Conservation (phyloP, 2,329 filamentous ascomycete genomes). For the Cercospora sp. region DNA sequence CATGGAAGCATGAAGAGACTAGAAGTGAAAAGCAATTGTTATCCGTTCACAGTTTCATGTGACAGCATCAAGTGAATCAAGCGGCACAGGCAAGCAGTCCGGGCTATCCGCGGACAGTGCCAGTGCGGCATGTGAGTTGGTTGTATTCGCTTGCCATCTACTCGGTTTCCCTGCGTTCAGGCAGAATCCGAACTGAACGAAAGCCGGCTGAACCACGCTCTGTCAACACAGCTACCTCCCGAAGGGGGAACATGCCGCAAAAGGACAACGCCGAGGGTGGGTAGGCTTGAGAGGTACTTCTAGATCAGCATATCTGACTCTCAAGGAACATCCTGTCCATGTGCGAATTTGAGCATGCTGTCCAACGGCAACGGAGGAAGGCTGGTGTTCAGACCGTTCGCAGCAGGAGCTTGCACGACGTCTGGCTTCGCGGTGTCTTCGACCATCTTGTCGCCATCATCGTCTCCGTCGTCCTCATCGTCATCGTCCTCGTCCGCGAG, state of each 20-base stretch:
- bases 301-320: background rate
- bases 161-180: background rate
- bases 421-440: constrained; percentile 23
- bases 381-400: constrained; percentile 15
- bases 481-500: constrained; percentile 56
- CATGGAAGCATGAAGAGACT: background rate
- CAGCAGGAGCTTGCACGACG: background rate
- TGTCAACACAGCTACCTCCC: background rate
- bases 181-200: background rate
- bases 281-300: background rate
- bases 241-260: background rate
- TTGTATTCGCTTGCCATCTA: background rate
- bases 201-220: background rate
- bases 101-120: background rate
- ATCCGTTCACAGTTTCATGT: background rate
- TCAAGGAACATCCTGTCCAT: constrained; percentile 14
- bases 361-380: constrained; percentile 35
- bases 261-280: background rate
- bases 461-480: constrained; percentile 44
- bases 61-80: constrained; percentile 3
- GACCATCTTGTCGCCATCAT: constrained; percentile 25
- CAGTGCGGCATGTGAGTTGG: background rate
- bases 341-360: constrained; percentile 29
- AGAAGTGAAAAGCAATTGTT: background rate
- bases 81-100: background rate